Evolutionary conservation across 352 stramenopile genomes (phyloP), one percentile per base, ranked within the genome.

Genomic region (Pythium aquatile): DNA sequence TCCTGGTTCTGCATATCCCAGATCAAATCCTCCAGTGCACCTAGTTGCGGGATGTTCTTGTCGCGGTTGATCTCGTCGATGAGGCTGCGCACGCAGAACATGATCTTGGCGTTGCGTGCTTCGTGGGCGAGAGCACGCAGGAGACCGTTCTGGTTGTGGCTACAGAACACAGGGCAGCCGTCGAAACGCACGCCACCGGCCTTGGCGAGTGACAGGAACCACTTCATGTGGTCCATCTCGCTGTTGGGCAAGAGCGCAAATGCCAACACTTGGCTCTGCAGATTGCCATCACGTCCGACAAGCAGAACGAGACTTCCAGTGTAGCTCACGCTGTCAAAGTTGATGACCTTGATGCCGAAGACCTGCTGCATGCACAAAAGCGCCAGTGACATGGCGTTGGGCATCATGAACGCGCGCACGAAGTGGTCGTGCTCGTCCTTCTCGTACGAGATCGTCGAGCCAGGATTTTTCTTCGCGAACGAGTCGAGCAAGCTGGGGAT

Each of bases 11-110:
- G 79, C 42, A 91, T 71, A 20, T 83, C 76, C 82, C 79, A 89
- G 17, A 93, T 69, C 2, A 86, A 65, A 10, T 85, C 73, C 58
- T 92, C 81, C 13, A 88, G 58, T 2, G 71, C 65, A 16, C 79
- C 82, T 2, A 93, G 73, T 44, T 73, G 68, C n/a, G 82, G 73
- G 59, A 93, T 90, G 55, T 84, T 90, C 70, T 91, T 93, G 60
- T 93, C 84, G 48, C 77, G 73, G 20, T 75, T 79, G 49, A 91
- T 91, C 61, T 81, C 72, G 10, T 86, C 73, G 17, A 94, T 60
- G 14, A 92, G 61, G 55, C 81, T 91, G 30, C 75, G 74, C 52
- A 89, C 79, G 35, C 81, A 94, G 37, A 88, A 88, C 75, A 87
- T 89, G 49, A 89, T 76, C 63, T 84, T 87, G 29, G 75, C 81